Conservation (phyloP, 306 rosid genomes). For the Begonia peltatifolia region DNA sequence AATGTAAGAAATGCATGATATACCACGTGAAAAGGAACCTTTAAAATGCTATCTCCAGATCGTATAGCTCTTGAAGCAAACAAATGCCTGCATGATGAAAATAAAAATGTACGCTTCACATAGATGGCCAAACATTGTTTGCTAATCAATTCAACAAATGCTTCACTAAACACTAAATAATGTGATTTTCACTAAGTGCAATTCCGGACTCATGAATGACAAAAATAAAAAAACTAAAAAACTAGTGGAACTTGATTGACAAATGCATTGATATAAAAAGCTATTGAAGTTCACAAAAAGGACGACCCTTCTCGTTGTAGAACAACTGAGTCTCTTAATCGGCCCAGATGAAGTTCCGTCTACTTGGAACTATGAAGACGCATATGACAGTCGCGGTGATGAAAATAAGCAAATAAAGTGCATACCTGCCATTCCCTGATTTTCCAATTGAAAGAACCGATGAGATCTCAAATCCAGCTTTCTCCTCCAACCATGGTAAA, state of each 20-base stretch:
- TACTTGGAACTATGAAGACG: no score
- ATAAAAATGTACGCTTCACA: no score
- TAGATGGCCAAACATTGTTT: no score
- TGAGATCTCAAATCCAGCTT: conserved; percentile 32
- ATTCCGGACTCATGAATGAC: no score
- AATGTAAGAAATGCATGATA: neutral
- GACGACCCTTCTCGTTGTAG: no score
- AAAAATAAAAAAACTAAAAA: no score
- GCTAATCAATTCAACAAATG: no score
- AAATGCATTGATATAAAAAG: neutral
- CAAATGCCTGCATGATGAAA: conserved; percentile 24
- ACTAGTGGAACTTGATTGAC: no score
- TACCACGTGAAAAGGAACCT: conserved; percentile 67
- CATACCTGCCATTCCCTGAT: conserved; percentile 39
- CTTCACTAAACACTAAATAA: no score
- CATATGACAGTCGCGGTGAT: neutral
- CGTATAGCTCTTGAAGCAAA: conserved; percentile 47
- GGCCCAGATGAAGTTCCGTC: no score
- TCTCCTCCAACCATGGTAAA: conserved; percentile 57
- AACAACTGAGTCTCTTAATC: no score
- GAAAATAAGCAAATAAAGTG: neutral
- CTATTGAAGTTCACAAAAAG: neutral
- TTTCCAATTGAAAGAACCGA: conserved; percentile 48
- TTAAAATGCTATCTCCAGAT: conserved; percentile 47
- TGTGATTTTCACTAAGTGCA: no score